Evolutionary conservation across 257 asterid species (phyloP).

Genomic region (Ehretia macrophylla): DNA sequence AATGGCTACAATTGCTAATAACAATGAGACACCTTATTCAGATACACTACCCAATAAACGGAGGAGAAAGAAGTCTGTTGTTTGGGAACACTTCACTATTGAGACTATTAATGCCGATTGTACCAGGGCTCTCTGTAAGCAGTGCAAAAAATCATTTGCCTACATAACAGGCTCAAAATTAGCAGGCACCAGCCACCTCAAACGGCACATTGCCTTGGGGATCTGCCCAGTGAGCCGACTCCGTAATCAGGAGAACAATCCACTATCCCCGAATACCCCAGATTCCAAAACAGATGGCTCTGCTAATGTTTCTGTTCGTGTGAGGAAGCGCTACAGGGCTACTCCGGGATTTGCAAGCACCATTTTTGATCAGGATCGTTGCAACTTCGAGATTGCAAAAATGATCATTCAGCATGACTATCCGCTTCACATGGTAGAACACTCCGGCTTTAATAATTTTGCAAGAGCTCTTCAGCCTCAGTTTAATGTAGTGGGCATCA

Average conservation of each 20-base stretch:
- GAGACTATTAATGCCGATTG: not conserved
- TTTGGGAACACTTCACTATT: slow-evolving; percentile 9
- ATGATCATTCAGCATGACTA: slow-evolving; percentile 10
- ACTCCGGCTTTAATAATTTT: slow-evolving; percentile 1
- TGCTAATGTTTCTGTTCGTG: not conserved
- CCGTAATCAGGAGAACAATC: not conserved
- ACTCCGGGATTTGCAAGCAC: not conserved
- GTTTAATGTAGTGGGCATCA: not conserved
- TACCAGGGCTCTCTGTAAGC: slow-evolving; percentile 6
- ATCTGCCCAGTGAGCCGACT: slow-evolving; percentile 4
- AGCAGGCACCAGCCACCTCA: slow-evolving; percentile 14
- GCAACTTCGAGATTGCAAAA: slow-evolving; percentile 1
- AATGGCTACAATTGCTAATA: slow-evolving; percentile 8
- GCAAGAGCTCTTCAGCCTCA: slow-evolving; percentile 1
- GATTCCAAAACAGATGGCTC: not conserved
- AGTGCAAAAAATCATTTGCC: slow-evolving; percentile 10
- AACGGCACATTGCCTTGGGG: slow-evolving; percentile 4
- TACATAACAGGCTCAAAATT: slow-evolving; percentile 2
- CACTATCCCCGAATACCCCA: not conserved
- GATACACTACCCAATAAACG: not conserved
- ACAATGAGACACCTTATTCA: not conserved
- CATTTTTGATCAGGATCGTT: not conserved
- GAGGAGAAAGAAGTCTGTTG: slow-evolving; percentile 9
- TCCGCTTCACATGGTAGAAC: slow-evolving; percentile 9
- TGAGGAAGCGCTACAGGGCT: slow-evolving; percentile 4